A percentile compares a stretch with the other conserved stretches of the same genome.
phyloP scores from a whole-genome alignment of 305 asterid genomes.

The Vinca major region DNA sequence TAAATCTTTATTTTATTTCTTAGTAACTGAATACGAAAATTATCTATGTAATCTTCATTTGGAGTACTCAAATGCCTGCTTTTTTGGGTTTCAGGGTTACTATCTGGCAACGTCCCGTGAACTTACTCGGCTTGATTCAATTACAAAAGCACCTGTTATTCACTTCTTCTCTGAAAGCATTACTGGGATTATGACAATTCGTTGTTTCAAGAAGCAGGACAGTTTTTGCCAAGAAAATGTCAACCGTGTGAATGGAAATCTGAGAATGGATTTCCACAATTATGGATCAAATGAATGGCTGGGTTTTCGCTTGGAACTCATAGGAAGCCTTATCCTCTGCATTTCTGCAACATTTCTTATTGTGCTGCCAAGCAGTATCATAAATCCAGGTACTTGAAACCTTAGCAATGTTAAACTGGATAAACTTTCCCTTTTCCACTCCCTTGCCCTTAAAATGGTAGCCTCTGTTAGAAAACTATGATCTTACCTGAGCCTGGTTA shows the following conservation, averaged over 20 bases:
- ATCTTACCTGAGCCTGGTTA: no score
- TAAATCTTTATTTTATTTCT: not conserved
- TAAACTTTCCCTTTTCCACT: no score
- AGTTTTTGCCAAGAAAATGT: constrained; percentile 63
- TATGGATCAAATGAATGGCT: constrained; percentile 94
- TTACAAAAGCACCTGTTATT: constrained; percentile 95
- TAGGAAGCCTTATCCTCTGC: constrained; percentile 84
- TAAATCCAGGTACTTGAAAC: constrained; percentile 60
- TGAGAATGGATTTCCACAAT: constrained; percentile 93
- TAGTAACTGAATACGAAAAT: not conserved
- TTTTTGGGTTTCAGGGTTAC: constrained; percentile 55
- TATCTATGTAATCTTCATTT: not conserved
- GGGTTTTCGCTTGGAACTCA: constrained; percentile 79
- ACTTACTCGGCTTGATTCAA: constrained; percentile 84
- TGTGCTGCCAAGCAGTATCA: constrained; percentile 83
- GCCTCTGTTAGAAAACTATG: no score
- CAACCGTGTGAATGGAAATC: constrained; percentile 58
- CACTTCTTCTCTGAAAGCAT: constrained; percentile 97
- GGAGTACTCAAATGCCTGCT: not conserved
- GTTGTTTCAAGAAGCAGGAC: constrained; percentile 75
- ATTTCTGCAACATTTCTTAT: constrained; percentile 69
- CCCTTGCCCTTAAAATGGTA: no score
- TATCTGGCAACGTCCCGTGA: constrained; percentile 87
- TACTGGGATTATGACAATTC: constrained; percentile 87
- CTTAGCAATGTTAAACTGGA: not conserved